Conservation (phyloP, 169 alveolate genomes). For the Plasmodium inui region DNA sequence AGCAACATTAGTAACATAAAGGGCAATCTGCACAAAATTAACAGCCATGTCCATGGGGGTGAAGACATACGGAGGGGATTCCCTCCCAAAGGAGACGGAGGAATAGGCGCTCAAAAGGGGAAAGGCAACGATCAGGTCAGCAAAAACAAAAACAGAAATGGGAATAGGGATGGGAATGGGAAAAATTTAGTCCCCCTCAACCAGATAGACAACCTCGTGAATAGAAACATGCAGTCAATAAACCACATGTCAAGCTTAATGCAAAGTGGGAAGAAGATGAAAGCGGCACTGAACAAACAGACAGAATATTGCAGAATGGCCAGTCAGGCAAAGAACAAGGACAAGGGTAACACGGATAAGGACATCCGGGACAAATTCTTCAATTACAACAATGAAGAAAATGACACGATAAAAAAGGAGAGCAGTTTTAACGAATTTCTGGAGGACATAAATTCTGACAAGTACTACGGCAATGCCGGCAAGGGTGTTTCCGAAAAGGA, state of each 20-base stretch:
- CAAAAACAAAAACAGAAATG: background rate
- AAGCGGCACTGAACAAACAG: background rate
- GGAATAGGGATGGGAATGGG: background rate
- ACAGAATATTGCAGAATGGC: background rate
- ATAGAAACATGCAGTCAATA: slow-evolving; percentile 65
- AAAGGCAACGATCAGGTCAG: background rate
- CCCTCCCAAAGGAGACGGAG: background rate
- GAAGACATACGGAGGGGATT: background rate
- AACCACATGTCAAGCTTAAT: slow-evolving; percentile 60
- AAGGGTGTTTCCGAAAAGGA: background rate
- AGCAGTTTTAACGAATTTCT: slow-evolving; percentile 63
- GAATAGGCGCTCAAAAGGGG: background rate
- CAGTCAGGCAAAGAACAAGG: background rate
- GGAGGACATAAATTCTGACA: slow-evolving; percentile 33
- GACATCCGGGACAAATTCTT: background rate
- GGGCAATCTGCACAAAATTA: slow-evolving; percentile 42
- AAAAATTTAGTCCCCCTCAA: slow-evolving; percentile 24
- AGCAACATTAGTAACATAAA: slow-evolving; percentile 54
- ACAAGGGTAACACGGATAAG: background rate
- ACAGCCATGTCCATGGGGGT: slow-evolving; percentile 15
- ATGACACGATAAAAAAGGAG: slow-evolving; percentile 55
- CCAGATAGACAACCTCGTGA: slow-evolving; percentile 49
- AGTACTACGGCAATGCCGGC: slow-evolving; percentile 5
- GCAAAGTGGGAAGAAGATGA: slow-evolving; percentile 25
- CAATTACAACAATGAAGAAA: background rate